Base-by-base conservation (phyloP, 495 filamentous ascomycete genomes). In the Aspergillus sclerotioniger region DNA sequence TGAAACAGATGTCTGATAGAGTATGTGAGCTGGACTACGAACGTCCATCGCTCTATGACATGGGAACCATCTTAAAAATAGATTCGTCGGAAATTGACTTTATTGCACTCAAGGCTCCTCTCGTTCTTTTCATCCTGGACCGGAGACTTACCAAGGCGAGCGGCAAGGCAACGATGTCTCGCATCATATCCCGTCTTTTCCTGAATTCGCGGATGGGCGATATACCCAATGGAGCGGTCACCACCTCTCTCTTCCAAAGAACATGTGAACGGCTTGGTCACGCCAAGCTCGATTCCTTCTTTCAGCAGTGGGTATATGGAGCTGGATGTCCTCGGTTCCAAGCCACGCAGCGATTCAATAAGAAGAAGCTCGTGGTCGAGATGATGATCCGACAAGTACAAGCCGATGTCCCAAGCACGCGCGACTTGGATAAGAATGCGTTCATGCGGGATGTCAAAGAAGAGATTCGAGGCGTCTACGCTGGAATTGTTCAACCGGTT, bases 281-380 rank as follows among this genome's bases (percentile, higher is more conserved):
- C 63, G 85, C 87, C 48, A 90, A 90, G 60, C 76, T 96, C 3
- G 92, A 98, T 43, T 71, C 81, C 2, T 95, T 97, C 67, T 98
- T 95, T 78, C 81, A 87, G 10, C 95, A 99, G 66, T 99, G 94
- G 93, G 84, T 99, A 2, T 81, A 86, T 56, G 85, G 88, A 10
- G 87, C 90, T 9, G 94, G 94, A 7, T 97, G 92, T 65, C 95
- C 95, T 6, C 82, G 81, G 20, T 92, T 99, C 63, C 77, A 85
- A 29, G 88, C 94, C 50, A 88, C 82, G 16, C 92, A 96, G 60
- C 82, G 85, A 25, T 98, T 99, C 73, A 99, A 98, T 63, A 98
- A 98, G 78, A 99, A 99, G 73, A 90, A 95, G 64, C 81, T 97
- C 32, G 91, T 92, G 15, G 90, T 99, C 3, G 92, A 97, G 69